Conservation (phyloP, 371 early-diverging fungal genomes). For the Mortierella polycephala region DNA sequence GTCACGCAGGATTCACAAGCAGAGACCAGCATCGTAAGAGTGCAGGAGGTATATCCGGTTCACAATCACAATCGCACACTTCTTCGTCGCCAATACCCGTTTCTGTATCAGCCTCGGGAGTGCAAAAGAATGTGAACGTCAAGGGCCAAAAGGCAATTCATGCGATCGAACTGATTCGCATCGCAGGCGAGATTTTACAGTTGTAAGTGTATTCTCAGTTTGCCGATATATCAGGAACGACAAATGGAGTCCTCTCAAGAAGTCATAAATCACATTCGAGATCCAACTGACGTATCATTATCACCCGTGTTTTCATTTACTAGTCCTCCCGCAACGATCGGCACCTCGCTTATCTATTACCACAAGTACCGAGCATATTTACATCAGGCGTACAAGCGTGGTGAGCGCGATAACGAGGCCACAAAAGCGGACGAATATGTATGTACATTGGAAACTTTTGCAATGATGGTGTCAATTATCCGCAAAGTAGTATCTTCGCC, state of each 20-base stretch:
- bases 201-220: conserved; percentile 25
- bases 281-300: not conserved
- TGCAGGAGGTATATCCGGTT: conserved; percentile 5
- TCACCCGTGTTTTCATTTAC: not conserved
- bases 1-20: not conserved
- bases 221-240: too few relatives aligned
- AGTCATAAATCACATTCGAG: not conserved
- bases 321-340: conserved; percentile 50
- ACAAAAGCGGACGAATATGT: conserved; percentile 52
- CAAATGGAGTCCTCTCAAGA: not conserved
- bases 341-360: conserved; percentile 46
- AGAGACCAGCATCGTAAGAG: conserved; percentile 22
- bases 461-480: not conserved
- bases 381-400: conserved; percentile 38
- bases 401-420: conserved; percentile 50
- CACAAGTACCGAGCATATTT: conserved; percentile 52
- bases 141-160: conserved; percentile 45
- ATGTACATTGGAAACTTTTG: conserved; percentile 2
- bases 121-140: conserved; percentile 8
- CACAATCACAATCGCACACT: conserved; percentile 28
- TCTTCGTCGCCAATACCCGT: conserved; percentile 40
- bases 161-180: conserved; percentile 51
- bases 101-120: conserved; percentile 22
- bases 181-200: conserved; percentile 50
- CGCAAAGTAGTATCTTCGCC: not conserved